Evolutionary conservation across 2,329 filamentous ascomycete genomes (phyloP), one percentile per base, ranked within the genome.

Genomic region (Sordariomycetes sp.): DNA sequence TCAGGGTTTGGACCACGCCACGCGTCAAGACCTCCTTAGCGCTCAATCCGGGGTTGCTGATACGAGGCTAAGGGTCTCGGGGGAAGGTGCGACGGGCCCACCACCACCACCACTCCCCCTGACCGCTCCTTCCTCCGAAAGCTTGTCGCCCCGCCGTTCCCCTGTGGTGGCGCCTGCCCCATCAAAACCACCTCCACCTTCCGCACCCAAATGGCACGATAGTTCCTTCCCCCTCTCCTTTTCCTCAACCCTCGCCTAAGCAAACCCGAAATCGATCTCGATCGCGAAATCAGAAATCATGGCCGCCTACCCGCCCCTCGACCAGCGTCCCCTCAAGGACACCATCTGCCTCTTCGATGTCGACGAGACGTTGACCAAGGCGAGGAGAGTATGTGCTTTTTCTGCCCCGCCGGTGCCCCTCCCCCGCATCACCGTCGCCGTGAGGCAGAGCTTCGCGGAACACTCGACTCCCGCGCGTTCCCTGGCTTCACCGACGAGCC

Each of bases 261-360:
- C 45, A 42, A 28, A 20, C 45, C 24, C 52, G 24, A 28, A 54
- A 28, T 6, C 8, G 54, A 57, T 39, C 36, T 52, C 42, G 58
- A 48, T 22, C 5, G 7, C 8, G n/a, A n/a, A 52, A 28, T 55
- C 58, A 53, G 57, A 60, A 61, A 68, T 58, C 63, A 80, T 79
- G 76, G 70, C 71, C 61, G 56, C 69, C 48, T 88, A 85, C 73
- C 86, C 90, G 58, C 82, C 90, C 61, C 82, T 97, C 63, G 81
- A 86, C 69, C 79, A 92, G 66, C 89, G 94, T 64, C 89, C 89
- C 51, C 75, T 96, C 72, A 89, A 91, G 76, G 90, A 94, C 79
- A 97, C 92, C 62, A 88, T 99, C 72, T 85, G 84, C 67, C 86
- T 99, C 62, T 99, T 99, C 73, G 94, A 99, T 73, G 94, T 99